These are phyloP conservation scores for Ascosphaera apis DNA, from an alignment of 2,329 filamentous ascomycete species.

Conservation along the genomic window DNA sequence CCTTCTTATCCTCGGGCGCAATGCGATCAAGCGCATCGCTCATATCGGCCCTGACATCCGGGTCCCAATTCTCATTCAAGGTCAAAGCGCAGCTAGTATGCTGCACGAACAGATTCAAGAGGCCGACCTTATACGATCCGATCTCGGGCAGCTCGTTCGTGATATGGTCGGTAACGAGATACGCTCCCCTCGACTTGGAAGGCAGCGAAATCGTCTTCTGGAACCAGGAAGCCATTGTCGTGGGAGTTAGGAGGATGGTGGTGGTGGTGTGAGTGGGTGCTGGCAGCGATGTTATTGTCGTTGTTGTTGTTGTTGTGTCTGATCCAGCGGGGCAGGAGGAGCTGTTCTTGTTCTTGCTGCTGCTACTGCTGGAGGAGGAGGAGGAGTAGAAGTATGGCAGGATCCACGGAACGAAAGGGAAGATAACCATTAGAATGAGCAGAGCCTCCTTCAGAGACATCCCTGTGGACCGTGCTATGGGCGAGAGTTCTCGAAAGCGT, in stretches of 20 bases:
- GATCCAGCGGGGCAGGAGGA: too few species aligned
- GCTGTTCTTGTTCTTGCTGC: too few species aligned
- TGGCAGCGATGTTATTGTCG: too few species aligned
- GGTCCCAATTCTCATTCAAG: conserved; percentile 79
- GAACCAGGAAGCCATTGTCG: conserved; percentile 34
- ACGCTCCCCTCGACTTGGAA: conserved; percentile 54
- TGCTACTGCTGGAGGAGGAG: too few species aligned
- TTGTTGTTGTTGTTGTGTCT: too few species aligned
- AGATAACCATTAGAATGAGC: too few species aligned
- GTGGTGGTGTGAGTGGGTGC: conserved; percentile 8
- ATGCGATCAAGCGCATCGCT: conserved; percentile 79
- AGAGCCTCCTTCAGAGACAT: too few species aligned
- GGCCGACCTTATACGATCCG: conserved; percentile 56
- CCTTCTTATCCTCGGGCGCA: conserved; percentile 57
- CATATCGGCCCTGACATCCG: conserved; percentile 81
- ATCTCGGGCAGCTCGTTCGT: conserved; percentile 54
- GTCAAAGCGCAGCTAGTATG: conserved; percentile 81
- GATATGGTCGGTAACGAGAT: conserved; percentile 68
- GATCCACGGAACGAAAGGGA: too few species aligned
- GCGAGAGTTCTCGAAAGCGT: too few species aligned
- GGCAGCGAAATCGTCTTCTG: conserved; percentile 73
- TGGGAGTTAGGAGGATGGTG: conserved; percentile 5
- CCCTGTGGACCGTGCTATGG: too few species aligned
- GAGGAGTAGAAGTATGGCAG: too few species aligned
- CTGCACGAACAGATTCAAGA: conserved; percentile 80